A percentile compares a stretch with the other conserved stretches of the same genome.
Evolutionary conservation across 306 rosid genomes (phyloP).

Genomic region (Inga laurina): DNA sequence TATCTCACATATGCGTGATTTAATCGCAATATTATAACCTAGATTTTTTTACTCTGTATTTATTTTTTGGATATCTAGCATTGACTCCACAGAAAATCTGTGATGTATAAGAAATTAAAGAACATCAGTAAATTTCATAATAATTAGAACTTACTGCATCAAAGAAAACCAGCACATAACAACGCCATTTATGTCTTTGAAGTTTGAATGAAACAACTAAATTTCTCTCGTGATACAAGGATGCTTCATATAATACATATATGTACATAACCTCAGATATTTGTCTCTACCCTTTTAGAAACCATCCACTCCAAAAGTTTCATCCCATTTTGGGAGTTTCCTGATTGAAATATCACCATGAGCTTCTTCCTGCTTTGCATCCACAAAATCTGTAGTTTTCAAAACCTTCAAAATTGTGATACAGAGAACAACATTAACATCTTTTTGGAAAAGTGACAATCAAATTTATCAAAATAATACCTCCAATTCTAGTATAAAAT

Average conservation of each 20-base stretch:
- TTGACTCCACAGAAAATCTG: neutral
- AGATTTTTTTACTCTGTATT: no score
- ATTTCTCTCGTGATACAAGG: neutral
- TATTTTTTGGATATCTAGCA: neutral
- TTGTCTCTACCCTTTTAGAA: neutral
- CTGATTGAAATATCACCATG: constrained; percentile 49
- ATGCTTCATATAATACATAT: neutral
- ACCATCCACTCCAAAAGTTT: constrained; percentile 24
- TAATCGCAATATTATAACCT: no score
- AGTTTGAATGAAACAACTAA: neutral
- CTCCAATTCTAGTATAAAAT: no score
- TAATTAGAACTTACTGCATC: neutral
- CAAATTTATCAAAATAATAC: no score
- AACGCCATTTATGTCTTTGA: neutral
- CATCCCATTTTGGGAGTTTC: constrained; percentile 45
- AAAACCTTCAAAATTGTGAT: constrained; percentile 48
- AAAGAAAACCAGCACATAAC: neutral
- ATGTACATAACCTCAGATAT: neutral
- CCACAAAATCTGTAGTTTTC: constrained; percentile 51
- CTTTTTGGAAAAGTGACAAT: neutral
- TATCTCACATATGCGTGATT: neutral
- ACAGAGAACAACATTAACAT: neutral
- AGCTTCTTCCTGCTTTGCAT: constrained; percentile 49
- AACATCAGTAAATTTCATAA: no score
- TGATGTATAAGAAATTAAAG: no score